Percentiles rank a stretch among this genome's conserved stretches.
Conservation (phyloP, 1,284 basidiomycete species). For the Ganoderma sinense region DNA sequence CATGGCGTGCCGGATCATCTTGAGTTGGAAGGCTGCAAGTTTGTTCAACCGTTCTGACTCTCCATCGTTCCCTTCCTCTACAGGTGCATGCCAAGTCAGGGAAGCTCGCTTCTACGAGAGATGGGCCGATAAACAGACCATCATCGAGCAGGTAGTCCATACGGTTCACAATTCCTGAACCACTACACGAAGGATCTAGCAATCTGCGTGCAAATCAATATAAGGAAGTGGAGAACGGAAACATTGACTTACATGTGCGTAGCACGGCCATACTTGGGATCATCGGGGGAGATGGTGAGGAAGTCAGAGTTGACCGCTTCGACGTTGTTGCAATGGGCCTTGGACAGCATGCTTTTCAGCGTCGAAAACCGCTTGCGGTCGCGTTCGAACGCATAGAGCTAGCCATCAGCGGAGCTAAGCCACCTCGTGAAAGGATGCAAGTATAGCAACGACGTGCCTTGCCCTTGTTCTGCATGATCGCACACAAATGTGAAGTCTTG, state of each 20-base stretch:
- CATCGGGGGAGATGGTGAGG: conserved; percentile 72
- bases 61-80: conserved; percentile 36
- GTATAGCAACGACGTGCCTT: conserved; percentile 55
- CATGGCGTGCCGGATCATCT: conserved; percentile 96
- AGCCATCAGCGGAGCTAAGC: background rate
- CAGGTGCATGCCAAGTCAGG: background rate
- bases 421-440: background rate
- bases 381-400: conserved; percentile 90
- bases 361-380: conserved; percentile 83
- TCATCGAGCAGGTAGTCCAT: conserved; percentile 84
- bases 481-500: conserved; percentile 94
- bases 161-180: conserved; percentile 91
- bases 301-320: conserved; percentile 82
- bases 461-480: conserved; percentile 83
- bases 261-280: conserved; percentile 66
- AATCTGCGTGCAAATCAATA: conserved; percentile 55
- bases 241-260: conserved; percentile 81
- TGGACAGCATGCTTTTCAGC: conserved; percentile 83
- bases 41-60: conserved; percentile 76
- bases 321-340: conserved; percentile 83
- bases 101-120: background rate
- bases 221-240: background rate
- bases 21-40: conserved; percentile 88
- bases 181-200: conserved; percentile 93
- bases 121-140: conserved; percentile 46